These are phyloP conservation scores for Blastobotrys persicus DNA, from an alignment of 1,139 yeast species.

Conservation along the genomic window DNA sequence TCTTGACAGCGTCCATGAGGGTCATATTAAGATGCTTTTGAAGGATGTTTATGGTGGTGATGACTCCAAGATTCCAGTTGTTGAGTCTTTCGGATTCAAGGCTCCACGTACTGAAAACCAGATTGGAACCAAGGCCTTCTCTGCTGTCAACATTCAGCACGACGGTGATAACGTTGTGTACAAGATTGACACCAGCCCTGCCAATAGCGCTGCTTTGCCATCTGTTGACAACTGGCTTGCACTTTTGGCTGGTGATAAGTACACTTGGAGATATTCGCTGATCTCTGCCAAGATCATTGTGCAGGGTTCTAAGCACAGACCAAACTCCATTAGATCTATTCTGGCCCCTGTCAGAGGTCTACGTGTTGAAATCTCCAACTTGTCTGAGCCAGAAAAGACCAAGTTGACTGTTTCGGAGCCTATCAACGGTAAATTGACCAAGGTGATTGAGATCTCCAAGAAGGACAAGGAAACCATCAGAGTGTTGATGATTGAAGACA, in stretches of 20 bases:
- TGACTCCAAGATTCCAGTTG: constrained; percentile 69
- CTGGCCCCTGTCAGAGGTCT: constrained; percentile 70
- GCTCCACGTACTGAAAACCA: constrained; percentile 41
- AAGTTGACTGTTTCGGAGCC: constrained; percentile 65
- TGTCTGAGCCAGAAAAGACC: constrained; percentile 52
- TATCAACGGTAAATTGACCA: constrained; percentile 67
- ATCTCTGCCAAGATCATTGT: constrained; percentile 75
- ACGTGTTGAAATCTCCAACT: constrained; percentile 60
- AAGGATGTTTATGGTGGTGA: constrained; percentile 71
- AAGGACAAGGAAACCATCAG: constrained; percentile 52
- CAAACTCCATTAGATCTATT: constrained; percentile 76
- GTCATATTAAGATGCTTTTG: constrained; percentile 73
- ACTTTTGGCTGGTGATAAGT: constrained; percentile 72
- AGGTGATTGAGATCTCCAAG: constrained; percentile 62
- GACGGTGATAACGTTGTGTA: constrained; percentile 43
- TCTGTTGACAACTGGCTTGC: constrained; percentile 62
- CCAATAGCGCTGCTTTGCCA: constrained; percentile 37
- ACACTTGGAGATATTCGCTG: constrained; percentile 91
- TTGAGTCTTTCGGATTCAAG: constrained; percentile 84
- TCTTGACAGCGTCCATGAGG: constrained; percentile 83
- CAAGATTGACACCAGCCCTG: constrained; percentile 51
- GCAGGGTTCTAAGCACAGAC: constrained; percentile 76
- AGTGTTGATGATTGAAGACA: constrained; percentile 78
- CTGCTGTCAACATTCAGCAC: constrained; percentile 39
- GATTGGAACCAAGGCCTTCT: constrained; percentile 33